Evolutionary conservation across 352 stramenopile species (phyloP).

Genomic region (Pythium phragmiticola): DNA sequence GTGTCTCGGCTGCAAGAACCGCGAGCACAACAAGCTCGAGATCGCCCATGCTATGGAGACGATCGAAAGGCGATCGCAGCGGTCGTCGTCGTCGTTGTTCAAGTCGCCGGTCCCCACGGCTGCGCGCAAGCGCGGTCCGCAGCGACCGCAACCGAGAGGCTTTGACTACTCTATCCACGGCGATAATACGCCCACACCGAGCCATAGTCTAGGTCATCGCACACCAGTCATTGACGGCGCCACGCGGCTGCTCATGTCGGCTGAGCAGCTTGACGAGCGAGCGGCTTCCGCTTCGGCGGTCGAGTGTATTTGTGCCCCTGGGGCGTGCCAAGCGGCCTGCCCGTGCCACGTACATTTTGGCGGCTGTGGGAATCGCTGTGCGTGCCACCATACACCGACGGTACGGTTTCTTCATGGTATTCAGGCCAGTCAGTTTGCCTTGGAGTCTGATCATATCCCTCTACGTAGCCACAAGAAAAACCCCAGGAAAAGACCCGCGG

Average conservation of each 20-base stretch:
- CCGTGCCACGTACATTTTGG: constrained; percentile 45
- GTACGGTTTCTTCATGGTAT: not conserved
- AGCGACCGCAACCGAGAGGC: constrained; percentile 10
- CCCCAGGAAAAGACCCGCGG: constrained; percentile 45
- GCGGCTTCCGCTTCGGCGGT: not conserved
- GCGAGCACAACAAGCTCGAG: constrained; percentile 51
- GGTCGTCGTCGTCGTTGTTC: constrained; percentile 33
- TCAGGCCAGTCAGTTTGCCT: not conserved
- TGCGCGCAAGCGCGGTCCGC: constrained; percentile 26
- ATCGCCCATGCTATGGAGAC: constrained; percentile 52
- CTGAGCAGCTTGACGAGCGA: constrained; percentile 19
- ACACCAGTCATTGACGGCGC: constrained; percentile 27
- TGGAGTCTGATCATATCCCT: too few species aligned
- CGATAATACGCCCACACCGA: not conserved
- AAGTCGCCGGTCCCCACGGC: constrained; percentile 30
- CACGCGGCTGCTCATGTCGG: constrained; percentile 22
- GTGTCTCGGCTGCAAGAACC: constrained; percentile 80
- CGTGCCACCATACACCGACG: constrained; percentile 18
- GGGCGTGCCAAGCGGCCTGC: constrained; percentile 41
- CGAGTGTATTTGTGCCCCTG: constrained; percentile 38
- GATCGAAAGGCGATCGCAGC: constrained; percentile 57
- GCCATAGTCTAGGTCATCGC: not conserved
- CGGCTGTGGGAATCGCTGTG: constrained; percentile 40
- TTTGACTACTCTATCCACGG: not conserved
- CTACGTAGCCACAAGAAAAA: not conserved